Conservation (phyloP, 352 stramenopile species). For the Phytophthora foliorum region DNA sequence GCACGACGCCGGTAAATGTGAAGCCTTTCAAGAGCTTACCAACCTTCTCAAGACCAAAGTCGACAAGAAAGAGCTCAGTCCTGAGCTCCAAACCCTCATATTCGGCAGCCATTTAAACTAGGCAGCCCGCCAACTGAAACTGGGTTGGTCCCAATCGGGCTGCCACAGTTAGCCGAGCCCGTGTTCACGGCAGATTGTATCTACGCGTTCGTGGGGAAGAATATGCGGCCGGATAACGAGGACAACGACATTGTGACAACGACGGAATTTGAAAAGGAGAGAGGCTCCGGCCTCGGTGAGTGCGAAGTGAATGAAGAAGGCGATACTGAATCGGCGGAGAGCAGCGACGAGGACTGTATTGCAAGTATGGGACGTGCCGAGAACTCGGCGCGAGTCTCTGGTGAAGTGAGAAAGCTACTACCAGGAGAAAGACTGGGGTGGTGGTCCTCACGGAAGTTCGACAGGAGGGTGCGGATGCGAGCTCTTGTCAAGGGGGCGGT, state of each 20-base stretch:
- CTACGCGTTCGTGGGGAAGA: too few species aligned
- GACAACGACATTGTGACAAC: neutral
- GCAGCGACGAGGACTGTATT: neutral
- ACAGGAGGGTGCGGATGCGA: neutral
- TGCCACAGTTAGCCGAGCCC: conserved; percentile 16
- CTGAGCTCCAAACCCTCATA: neutral
- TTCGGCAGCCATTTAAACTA: conserved; percentile 8
- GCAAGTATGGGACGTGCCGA: neutral
- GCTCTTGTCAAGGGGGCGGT: neutral
- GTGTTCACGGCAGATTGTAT: too few species aligned
- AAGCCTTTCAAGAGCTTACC: conserved; percentile 5
- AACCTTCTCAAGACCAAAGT: neutral
- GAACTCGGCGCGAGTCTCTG: neutral
- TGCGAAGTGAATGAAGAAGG: too few species aligned
- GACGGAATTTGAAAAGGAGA: neutral
- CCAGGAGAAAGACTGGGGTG: neutral
- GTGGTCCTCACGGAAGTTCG: neutral
- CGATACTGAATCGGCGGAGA: too few species aligned
- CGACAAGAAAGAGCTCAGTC: conserved; percentile 3
- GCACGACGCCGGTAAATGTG: neutral
- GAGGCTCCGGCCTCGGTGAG: neutral
- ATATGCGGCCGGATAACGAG: neutral
- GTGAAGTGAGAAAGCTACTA: neutral
- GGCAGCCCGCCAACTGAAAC: conserved; percentile 9
- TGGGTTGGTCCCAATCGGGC: conserved; percentile 16